phyloP scores from a whole-genome alignment of 345 rosid genomes.

The Boechera divaricarpa region DNA sequence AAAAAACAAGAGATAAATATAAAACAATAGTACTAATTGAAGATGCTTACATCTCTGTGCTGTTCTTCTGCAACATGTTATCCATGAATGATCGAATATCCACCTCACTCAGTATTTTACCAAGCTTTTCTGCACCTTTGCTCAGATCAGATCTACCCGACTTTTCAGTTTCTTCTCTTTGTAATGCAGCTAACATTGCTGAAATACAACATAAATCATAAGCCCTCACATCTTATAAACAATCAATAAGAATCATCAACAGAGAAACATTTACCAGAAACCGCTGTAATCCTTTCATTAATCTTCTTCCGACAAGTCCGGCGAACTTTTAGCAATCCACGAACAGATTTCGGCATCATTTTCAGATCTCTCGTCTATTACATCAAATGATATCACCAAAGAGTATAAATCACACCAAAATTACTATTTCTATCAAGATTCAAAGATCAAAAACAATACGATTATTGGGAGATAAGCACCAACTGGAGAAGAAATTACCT shows the following conservation, averaged over 20 bases:
- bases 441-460: not conserved
- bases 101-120: conserved; percentile 60
- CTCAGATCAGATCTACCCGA: conserved; percentile 42
- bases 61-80: conserved; percentile 60
- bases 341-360: conserved; percentile 65
- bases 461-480: not conserved
- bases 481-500: conserved; percentile 53
- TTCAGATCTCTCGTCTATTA: conserved; percentile 77
- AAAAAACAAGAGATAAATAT: not conserved
- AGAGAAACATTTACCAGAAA: conserved; percentile 57
- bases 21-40: conserved; percentile 6
- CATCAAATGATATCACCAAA: conserved; percentile 10
- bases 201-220: conserved; percentile 39
- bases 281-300: conserved; percentile 74
- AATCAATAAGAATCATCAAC: not conserved
- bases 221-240: conserved; percentile 24
- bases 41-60: conserved; percentile 59
- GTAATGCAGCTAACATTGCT: conserved; percentile 66
- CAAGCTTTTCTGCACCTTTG: conserved; percentile 67
- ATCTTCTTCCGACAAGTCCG: conserved; percentile 83
- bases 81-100: conserved; percentile 64
- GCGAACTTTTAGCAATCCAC: conserved; percentile 62
- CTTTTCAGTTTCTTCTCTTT: conserved; percentile 52
- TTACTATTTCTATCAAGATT: not conserved
- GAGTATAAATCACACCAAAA: not conserved